Percentiles rank a stretch among this genome's conserved stretches.
Evolutionary conservation across 768 basidiomycete genomes (phyloP).

Genomic region (Boletales sp.): DNA sequence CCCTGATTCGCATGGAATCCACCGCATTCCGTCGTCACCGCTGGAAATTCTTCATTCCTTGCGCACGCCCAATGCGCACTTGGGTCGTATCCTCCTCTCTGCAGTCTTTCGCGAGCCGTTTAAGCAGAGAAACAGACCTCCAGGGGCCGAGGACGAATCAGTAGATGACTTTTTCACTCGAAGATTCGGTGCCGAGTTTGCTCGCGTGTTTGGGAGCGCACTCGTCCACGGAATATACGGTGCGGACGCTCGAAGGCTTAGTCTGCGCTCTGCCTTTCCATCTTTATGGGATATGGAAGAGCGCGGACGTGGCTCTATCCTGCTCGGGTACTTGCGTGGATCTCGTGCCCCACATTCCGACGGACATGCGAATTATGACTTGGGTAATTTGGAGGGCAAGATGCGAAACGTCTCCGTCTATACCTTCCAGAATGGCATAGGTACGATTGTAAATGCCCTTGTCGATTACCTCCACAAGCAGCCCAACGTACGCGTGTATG

Average conservation of each 20-base stretch:
- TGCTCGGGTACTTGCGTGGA: slow-evolving; percentile 50
- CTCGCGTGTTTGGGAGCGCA: slow-evolving; percentile 72
- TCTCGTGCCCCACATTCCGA: slow-evolving; percentile 5
- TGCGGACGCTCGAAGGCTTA: slow-evolving; percentile 71
- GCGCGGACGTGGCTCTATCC: slow-evolving; percentile 63
- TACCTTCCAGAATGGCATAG: slow-evolving; percentile 77
- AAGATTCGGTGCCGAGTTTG: slow-evolving; percentile 69
- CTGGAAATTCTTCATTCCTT: slow-evolving; percentile 37
- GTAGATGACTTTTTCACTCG: slow-evolving; percentile 74
- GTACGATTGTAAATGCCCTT: slow-evolving; percentile 59
- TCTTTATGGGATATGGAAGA: slow-evolving; percentile 68
- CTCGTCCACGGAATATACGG: slow-evolving; percentile 94
- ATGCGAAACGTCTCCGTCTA: slow-evolving; percentile 72
- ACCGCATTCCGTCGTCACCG: slow-evolving; percentile 43
- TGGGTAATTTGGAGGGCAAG: slow-evolving; percentile 44
- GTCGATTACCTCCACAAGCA: slow-evolving; percentile 40
- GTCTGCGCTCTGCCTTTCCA: slow-evolving; percentile 76
- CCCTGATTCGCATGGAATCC: slow-evolving; percentile 49
- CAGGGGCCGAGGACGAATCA: slow-evolving; percentile 60
- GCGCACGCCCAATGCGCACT: slow-evolving; percentile 25
- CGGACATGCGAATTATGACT: slow-evolving; percentile 34
- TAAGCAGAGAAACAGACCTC: slow-evolving; percentile 39
- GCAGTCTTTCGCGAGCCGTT: slow-evolving; percentile 61
- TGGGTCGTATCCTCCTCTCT: slow-evolving; percentile 46
- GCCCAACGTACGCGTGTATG: slow-evolving; percentile 57